Conservation (phyloP, 495 filamentous ascomycete species). For the Apiosordaria backusii region DNA sequence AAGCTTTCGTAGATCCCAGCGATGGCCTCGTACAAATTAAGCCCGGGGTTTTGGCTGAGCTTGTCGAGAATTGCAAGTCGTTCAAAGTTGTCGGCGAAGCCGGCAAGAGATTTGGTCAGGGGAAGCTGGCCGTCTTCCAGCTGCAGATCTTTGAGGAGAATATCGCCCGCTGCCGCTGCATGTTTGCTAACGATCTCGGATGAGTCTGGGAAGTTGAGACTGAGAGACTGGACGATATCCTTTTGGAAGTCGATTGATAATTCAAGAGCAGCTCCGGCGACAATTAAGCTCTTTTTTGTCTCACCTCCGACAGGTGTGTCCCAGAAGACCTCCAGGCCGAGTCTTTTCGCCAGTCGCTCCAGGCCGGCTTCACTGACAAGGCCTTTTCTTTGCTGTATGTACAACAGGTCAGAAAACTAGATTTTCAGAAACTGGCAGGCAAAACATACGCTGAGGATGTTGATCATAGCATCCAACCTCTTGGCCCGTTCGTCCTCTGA, state of each 20-base stretch:
- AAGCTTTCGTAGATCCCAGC: slow-evolving; percentile 72
- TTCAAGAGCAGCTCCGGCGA: slow-evolving; percentile 63
- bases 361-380: slow-evolving; percentile 78
- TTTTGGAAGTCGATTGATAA: slow-evolving; percentile 53
- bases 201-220: slow-evolving; percentile 45
- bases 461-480: slow-evolving; percentile 53
- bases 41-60: slow-evolving; percentile 63
- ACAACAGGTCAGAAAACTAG: slow-evolving; percentile 6
- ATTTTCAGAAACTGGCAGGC: too few relatives aligned
- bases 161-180: slow-evolving; percentile 46
- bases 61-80: slow-evolving; percentile 74
- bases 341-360: slow-evolving; percentile 66
- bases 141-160: slow-evolving; percentile 53
- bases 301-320: slow-evolving; percentile 50
- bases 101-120: slow-evolving; percentile 58
- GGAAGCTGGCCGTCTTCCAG: slow-evolving; percentile 44
- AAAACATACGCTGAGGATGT: slow-evolving; percentile 29
- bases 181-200: slow-evolving; percentile 48
- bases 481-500: slow-evolving; percentile 58
- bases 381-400: slow-evolving; percentile 41
- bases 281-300: slow-evolving; percentile 56
- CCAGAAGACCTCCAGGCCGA: slow-evolving; percentile 70
- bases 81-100: slow-evolving; percentile 77
- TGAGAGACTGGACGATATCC: slow-evolving; percentile 48
- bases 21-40: slow-evolving; percentile 87